Conservation (phyloP, 2,329 filamentous ascomycete species). For the Lizonia empirigonia region DNA sequence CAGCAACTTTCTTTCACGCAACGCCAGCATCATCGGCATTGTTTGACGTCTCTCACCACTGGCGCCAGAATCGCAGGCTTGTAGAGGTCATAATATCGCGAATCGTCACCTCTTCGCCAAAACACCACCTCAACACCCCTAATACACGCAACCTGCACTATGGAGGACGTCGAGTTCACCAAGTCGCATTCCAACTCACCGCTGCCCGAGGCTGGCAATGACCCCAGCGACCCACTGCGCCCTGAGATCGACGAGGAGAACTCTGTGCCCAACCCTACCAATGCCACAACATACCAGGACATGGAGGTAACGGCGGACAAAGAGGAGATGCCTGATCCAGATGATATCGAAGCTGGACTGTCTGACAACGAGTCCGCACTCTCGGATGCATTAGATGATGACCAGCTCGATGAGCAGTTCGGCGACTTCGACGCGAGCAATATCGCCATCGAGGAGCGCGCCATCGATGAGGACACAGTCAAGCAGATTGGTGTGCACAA, state of each 20-base stretch:
- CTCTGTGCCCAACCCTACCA: conserved; percentile 51
- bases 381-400: conserved; percentile 66
- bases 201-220: conserved; percentile 55
- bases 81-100: neutral
- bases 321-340: conserved; percentile 45
- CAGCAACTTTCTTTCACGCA: conserved; percentile 22
- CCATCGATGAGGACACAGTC: conserved; percentile 66
- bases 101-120: neutral
- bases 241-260: conserved; percentile 58
- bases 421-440: conserved; percentile 65
- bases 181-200: conserved; percentile 48
- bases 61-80: neutral
- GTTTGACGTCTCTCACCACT: conserved; percentile 3
- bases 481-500: conserved; percentile 67
- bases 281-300: conserved; percentile 52
- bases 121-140: neutral
- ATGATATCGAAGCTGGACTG: conserved; percentile 50
- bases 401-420: conserved; percentile 63
- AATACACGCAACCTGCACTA: conserved; percentile 19
- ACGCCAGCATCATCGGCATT: conserved; percentile 10
- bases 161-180: conserved; percentile 53
- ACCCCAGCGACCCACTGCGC: conserved; percentile 53
- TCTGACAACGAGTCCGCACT: conserved; percentile 67
- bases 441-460: conserved; percentile 65
- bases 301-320: conserved; percentile 52